Evolutionary conservation across 2,329 filamentous ascomycete genomes (phyloP).

Genomic region (Calycina herbarum): DNA sequence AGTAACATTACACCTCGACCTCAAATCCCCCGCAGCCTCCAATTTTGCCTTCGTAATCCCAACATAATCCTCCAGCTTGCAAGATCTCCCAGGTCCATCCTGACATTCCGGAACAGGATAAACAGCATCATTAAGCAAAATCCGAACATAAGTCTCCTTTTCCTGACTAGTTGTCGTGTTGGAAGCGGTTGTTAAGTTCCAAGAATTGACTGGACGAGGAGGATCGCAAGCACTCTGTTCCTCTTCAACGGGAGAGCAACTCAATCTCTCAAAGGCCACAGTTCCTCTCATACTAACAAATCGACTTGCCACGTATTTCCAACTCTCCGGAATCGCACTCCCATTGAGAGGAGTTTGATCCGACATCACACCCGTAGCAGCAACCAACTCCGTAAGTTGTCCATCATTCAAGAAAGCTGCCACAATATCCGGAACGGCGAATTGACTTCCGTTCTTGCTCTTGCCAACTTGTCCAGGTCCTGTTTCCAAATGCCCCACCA

Average conservation of each 20-base stretch:
- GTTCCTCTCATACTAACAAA: conserved; percentile 65
- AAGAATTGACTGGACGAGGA: too few relatives aligned
- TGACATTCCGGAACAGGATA: conserved; percentile 58
- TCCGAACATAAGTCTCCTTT: conserved; percentile 49
- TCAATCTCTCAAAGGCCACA: conserved; percentile 63
- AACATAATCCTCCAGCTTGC: conserved; percentile 42
- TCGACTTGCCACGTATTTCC: conserved; percentile 55
- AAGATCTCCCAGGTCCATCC: conserved; percentile 55
- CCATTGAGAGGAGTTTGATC: conserved; percentile 44
- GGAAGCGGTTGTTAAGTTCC: not conserved
- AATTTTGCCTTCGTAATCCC: conserved; percentile 16
- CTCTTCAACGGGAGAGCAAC: conserved; percentile 41
- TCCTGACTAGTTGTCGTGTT: conserved; percentile 6
- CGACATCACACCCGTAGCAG: conserved; percentile 62
- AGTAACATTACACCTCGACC: conserved; percentile 42
- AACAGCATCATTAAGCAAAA: conserved; percentile 62
- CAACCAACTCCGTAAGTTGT: conserved; percentile 61
- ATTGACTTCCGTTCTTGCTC: conserved; percentile 46
- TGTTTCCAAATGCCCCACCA: conserved; percentile 53
- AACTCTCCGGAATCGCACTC: conserved; percentile 45
- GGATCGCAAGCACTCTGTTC: not conserved
- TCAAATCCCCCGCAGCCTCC: conserved; percentile 22
- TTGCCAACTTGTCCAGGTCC: conserved; percentile 53
- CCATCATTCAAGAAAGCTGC: conserved; percentile 66
- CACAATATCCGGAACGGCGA: conserved; percentile 56